Evolutionary conservation across 116 monocot genomes (phyloP).

Genomic region (Cymodocea nodosa): DNA sequence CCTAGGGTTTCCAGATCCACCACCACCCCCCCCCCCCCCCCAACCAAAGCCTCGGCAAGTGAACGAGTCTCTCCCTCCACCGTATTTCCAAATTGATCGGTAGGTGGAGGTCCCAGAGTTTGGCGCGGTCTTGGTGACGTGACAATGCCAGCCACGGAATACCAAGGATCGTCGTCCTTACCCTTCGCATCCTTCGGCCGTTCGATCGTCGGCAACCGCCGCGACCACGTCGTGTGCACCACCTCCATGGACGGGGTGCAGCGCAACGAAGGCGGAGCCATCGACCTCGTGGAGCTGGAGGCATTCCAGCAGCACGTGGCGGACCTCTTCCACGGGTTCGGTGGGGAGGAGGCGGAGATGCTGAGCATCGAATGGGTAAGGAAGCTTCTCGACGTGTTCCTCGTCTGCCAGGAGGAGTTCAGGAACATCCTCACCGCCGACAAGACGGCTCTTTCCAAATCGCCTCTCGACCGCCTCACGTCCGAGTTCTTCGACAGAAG

Average conservation of each 20-base stretch:
- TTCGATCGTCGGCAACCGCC: constrained; percentile 43
- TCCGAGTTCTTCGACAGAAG: constrained; percentile 54
- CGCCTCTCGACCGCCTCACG: constrained; percentile 34
- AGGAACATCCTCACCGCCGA: constrained; percentile 4
- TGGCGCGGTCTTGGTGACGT: neutral
- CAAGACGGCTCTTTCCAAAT: constrained; percentile 9
- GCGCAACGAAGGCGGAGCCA: neutral
- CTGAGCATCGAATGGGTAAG: constrained; percentile 19
- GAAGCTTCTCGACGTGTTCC: constrained; percentile 31
- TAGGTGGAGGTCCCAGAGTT: neutral
- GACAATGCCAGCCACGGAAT: constrained; percentile 49
- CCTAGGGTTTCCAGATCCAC: too few relatives aligned
- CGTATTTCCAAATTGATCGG: too few relatives aligned
- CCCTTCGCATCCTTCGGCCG: constrained; percentile 53
- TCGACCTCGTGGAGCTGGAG: constrained; percentile 18
- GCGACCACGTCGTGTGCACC: constrained; percentile 16
- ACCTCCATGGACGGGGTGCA: constrained; percentile 7
- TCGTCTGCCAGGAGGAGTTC: constrained; percentile 26
- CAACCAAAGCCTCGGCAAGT: too few relatives aligned
- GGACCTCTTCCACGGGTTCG: constrained; percentile 26
- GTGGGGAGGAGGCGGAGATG: constrained; percentile 9
- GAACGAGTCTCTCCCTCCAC: too few relatives aligned
- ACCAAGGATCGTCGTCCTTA: constrained; percentile 28
- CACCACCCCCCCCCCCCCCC: too few relatives aligned
- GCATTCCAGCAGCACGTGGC: constrained; percentile 39